Evolutionary conservation across 1,139 yeast genomes (phyloP), one percentile per base, ranked within the genome.

Genomic region (Geotrichum reessii): DNA sequence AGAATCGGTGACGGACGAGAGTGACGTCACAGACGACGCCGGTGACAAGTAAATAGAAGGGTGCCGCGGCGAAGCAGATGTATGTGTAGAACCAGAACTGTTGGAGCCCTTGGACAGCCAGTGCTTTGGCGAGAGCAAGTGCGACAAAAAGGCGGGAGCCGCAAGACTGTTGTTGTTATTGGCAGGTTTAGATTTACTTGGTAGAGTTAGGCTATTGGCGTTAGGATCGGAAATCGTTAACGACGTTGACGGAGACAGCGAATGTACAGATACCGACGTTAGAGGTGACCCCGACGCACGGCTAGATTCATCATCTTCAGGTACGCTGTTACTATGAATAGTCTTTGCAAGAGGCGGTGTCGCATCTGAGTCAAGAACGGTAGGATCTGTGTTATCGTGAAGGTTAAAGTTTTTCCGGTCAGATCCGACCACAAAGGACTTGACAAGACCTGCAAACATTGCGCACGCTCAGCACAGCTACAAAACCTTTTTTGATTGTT

Each of bases 311-410:
- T n/a, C 21, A 49, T n/a, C n/a, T 44, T 82, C n/a, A n/a, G n/a
- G n/a, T n/a, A n/a, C n/a, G n/a, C n/a, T 81, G 4, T 76, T 83
- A 4, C 82, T 80, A 54, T n/a, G n/a, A n/a, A n/a, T n/a, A n/a
- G n/a, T n/a, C n/a, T n/a, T n/a, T n/a, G 83, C 82, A 0, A 74
- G 79, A 48, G 78, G 81, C 53, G 79, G 81, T 0, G 79, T 74
- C 61, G 74, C 79, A 0, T 70, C 72, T 4, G 62, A 71, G 3
- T 74, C 76, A 68, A 67, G 9, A 11, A 37, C 19, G 14, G 52
- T 52, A 33, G 52, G 40, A 27, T 19, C 21, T 21, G 33, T 28
- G 21, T n/a, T n/a, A n/a, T n/a, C n/a, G n/a, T n/a, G n/a, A n/a
- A n/a, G n/a, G 48, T 33, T 11, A 24, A 25, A 28, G 56, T 47